Evolutionary conservation across 2,329 filamentous ascomycete species (phyloP), one percentile per base, ranked within the genome.

Genomic region (Neofusicoccum laricinum): DNA sequence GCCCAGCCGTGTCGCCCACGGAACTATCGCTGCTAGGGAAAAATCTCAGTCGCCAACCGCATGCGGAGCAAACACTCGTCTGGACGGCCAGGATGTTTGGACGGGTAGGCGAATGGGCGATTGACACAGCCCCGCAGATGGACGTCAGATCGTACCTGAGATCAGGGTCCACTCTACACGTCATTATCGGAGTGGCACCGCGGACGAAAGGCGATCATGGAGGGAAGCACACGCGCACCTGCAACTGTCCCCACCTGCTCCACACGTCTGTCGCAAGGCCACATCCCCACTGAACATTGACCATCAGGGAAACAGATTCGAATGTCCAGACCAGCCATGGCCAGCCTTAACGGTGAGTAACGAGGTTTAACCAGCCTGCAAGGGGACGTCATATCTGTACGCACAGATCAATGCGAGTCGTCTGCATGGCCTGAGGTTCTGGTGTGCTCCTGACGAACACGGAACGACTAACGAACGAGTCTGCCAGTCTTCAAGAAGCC

Each of bases 401-500:
- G 46, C 21, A 32, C 45, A 25, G 55, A 25, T 14, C 21, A 25
- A 32, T 12, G 17, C n/a, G 14, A 12, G 11, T 25, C 4, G 17
- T 32, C 17, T 32, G 3, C 38, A 32, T 8, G 19, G 48, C 15
- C 14, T 40, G 21, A 19, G 4, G 40, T 19, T 4, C n/a, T 19
- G 15, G 38, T 8, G 17, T 4, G 21, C 41, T 10, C 25, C 25
- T 30, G 51, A 57, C 38, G 25, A 38, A 38, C 36, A 38, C 25
- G 25, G 25, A 30, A 30, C 4, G 36, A 30, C 64, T 66, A 38
- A 68, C 64, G 64, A 38, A 62, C 21, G 11, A 30, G 12, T 50
- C 50, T 49, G 63, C 19, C 69, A 85, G 85, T 88, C 45, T 82
- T 87, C 76, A 82, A 82, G 49, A 81, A 85, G 64, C 85, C 85